phyloP scores from a whole-genome alignment of 495 filamentous ascomycete species.

The Lophiostoma macrostomum region DNA sequence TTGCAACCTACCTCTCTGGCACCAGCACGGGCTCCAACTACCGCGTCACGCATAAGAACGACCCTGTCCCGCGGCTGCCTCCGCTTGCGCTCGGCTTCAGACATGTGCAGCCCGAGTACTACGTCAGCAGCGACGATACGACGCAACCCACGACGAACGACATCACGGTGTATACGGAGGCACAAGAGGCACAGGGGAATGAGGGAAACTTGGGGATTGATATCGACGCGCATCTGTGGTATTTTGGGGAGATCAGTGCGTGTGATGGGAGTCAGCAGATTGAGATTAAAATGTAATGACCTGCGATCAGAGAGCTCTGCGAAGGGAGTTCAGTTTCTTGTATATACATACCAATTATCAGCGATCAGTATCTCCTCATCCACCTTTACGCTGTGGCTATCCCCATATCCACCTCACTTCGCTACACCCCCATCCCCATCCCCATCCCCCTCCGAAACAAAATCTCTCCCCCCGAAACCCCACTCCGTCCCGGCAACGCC shows the following conservation, averaged over 20 bases:
- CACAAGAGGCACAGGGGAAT: conserved; percentile 44
- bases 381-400: no score
- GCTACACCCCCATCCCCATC: conserved; percentile 4
- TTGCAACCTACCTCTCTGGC: conserved; percentile 54
- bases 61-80: conserved; percentile 65
- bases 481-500: conserved; percentile 45
- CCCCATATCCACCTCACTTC: no score
- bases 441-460: conserved; percentile 33
- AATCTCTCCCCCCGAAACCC: conserved; percentile 34
- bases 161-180: conserved; percentile 43
- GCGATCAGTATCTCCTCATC: no score
- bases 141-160: conserved; percentile 45
- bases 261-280: conserved; percentile 16
- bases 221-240: conserved; percentile 45
- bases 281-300: conserved; percentile 15
- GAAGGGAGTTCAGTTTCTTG: no score
- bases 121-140: conserved; percentile 47
- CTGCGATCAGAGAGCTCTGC: no score
- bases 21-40: conserved; percentile 52
- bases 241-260: conserved; percentile 41
- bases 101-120: conserved; percentile 70
- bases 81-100: conserved; percentile 53
- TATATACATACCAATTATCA: no score
- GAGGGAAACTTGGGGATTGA: conserved; percentile 41
- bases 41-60: conserved; percentile 65